Percentiles rank a stretch among this genome's conserved stretches.
Evolutionary conservation across 2,329 filamentous ascomycete species (phyloP).

Genomic region (Corynespora cassiicola): DNA sequence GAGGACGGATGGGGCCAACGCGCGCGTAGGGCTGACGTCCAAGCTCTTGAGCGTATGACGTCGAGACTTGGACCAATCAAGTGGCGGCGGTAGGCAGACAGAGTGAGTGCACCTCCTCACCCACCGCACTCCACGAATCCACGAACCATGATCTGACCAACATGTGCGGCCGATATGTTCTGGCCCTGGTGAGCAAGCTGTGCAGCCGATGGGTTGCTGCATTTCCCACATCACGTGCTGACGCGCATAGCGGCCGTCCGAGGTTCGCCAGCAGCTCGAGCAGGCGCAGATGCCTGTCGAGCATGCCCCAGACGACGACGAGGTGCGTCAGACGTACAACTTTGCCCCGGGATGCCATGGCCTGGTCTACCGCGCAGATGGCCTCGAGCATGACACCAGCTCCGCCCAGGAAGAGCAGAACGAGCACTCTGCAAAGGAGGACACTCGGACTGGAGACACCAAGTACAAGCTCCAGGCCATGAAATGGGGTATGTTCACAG

Average conservation of each 20-base stretch:
- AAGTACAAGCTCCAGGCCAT: constrained; percentile 88
- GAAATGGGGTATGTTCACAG: constrained; percentile 74
- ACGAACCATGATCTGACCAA: constrained; percentile 26
- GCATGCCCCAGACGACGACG: constrained; percentile 74
- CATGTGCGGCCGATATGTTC: constrained; percentile 74
- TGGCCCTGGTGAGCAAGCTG: constrained; percentile 67
- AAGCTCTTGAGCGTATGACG: constrained; percentile 37
- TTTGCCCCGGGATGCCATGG: constrained; percentile 89
- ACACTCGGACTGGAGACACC: constrained; percentile 35
- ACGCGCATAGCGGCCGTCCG: constrained; percentile 73
- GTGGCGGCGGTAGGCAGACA: constrained; percentile 21
- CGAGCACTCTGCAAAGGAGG: constrained; percentile 2
- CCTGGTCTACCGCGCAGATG: constrained; percentile 82
- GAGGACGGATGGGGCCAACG: constrained; percentile 34
- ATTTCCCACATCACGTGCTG: too few species aligned
- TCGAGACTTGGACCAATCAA: constrained; percentile 33
- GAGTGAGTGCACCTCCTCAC: constrained; percentile 3
- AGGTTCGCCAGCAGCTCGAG: constrained; percentile 75
- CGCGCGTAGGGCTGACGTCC: constrained; percentile 38
- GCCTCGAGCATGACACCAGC: constrained; percentile 63
- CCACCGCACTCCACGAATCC: constrained; percentile 6
- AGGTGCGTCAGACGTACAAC: constrained; percentile 80
- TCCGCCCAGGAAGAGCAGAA: constrained; percentile 22
- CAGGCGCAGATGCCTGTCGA: constrained; percentile 76
- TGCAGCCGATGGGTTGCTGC: too few species aligned